Conservation (phyloP, 1,284 basidiomycete genomes). For the Austroboletus niveus region DNA sequence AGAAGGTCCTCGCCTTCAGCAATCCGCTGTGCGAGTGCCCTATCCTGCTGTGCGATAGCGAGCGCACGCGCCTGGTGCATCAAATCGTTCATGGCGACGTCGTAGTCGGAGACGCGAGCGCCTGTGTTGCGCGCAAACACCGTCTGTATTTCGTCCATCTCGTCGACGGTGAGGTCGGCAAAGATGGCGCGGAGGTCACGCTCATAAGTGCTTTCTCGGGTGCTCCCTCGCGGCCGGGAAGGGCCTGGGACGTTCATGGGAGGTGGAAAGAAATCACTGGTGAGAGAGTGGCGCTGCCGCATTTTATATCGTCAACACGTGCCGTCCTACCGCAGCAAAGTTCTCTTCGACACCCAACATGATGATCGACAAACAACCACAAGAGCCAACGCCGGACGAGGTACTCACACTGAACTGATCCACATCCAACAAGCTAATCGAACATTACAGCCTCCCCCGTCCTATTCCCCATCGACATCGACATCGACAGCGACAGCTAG, state of each 20-base stretch:
- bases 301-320: slow-evolving; percentile 3
- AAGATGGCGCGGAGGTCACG: slow-evolving; percentile 21
- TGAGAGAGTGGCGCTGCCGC: neutral
- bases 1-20: slow-evolving; percentile 11
- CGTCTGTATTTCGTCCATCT: slow-evolving; percentile 21
- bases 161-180: slow-evolving; percentile 16
- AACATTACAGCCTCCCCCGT: slow-evolving; percentile 24
- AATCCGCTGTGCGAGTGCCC: slow-evolving; percentile 19
- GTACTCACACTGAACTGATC: slow-evolving; percentile 1
- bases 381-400: slow-evolving; percentile 7
- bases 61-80: slow-evolving; percentile 25
- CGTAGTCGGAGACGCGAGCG: slow-evolving; percentile 25
- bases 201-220: slow-evolving; percentile 25
- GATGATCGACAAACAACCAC: slow-evolving; percentile 4
- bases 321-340: neutral
- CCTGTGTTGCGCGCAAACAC: slow-evolving; percentile 6
- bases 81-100: slow-evolving; percentile 27
- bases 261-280: slow-evolving; percentile 10
- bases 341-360: neutral
- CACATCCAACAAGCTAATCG: neutral
- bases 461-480: slow-evolving; percentile 13
- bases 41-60: slow-evolving; percentile 20
- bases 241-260: slow-evolving; percentile 32
- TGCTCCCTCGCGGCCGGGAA: slow-evolving; percentile 14
- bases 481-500: neutral